phyloP scores from a whole-genome alignment of 495 filamentous ascomycete genomes.

The Penicillium fimorum region DNA sequence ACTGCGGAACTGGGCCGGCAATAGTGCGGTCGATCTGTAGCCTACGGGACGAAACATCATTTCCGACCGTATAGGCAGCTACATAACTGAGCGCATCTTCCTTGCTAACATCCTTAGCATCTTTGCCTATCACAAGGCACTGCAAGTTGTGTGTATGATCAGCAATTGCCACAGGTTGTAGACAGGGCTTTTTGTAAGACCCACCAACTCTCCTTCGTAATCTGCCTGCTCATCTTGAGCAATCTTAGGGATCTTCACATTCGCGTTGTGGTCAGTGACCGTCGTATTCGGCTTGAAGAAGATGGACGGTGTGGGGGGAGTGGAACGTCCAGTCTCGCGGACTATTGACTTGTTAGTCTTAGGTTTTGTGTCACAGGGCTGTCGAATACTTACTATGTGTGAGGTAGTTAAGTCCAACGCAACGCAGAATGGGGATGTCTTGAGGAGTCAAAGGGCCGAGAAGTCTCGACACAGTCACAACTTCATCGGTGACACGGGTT shows the following conservation, averaged over 20 bases:
- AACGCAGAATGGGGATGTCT: conserved; percentile 37
- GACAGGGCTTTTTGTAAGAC: not conserved
- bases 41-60: conserved; percentile 70
- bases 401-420: conserved; percentile 39
- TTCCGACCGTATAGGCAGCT: conserved; percentile 65
- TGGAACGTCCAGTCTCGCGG: conserved; percentile 43
- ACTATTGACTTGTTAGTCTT: conserved; percentile 28
- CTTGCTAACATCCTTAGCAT: conserved; percentile 60
- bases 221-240: conserved; percentile 49
- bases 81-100: conserved; percentile 62
- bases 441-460: conserved; percentile 32
- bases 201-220: conserved; percentile 53
- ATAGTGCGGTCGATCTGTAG: conserved; percentile 30
- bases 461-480: conserved; percentile 32
- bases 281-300: conserved; percentile 49
- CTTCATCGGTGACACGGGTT: conserved; percentile 33
- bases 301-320: conserved; percentile 46
- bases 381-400: conserved; percentile 36
- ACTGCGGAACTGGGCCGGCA: conserved; percentile 57
- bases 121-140: conserved; percentile 58
- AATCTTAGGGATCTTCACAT: conserved; percentile 46
- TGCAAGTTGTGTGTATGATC: not conserved
- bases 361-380: not conserved
- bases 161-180: not conserved
- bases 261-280: conserved; percentile 37